Evolutionary conservation across 1,139 yeast genomes (phyloP), one percentile per base, ranked within the genome.

Genomic region (Debaryomyces sp.): DNA sequence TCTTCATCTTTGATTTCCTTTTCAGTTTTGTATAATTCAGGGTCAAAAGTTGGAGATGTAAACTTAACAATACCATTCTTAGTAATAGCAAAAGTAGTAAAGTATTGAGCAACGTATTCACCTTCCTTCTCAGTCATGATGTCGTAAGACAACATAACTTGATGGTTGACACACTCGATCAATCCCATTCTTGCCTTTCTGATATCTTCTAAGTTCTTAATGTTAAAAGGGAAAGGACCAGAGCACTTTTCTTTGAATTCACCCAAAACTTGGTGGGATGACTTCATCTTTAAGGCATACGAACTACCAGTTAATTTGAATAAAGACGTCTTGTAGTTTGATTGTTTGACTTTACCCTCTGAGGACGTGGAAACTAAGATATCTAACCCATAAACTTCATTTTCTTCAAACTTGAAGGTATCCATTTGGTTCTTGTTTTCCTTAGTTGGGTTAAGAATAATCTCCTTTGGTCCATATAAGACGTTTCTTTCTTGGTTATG

Each of bases 351-450:
- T 73, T 86, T 85, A 54, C 95, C 95, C 44, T 81, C 83, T 49
- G 75, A 80, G 17, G 86, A 82, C 45, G 90, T 77, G 23, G 89
- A 80, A 54, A 87, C 77, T 58, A 87, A 77, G 52, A 87, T 78
- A 62, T 87, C 95, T 59, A 87, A 74, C 45, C 94, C 95, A 64
- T 82, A 87, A 41, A 87, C 94, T 64, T 87, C 92, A 62, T 85
- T 84, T 65, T 84, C 89, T 65, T 82, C 90, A 59, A 87, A 87
- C 61, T 80, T 82, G 64, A 74, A 71, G 45, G 89, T 75, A 54
- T 83, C 87, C 66, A 85, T 80, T 63, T 80, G 86, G 56, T 69
- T 68, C 68, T 79, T 82, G 74, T 87, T 89, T 59, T 76, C 77
- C 62, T 85, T 89, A 53, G 81, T 72, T 55, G 95, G 95, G 73